Conservation (phyloP, 805 yeast genomes). For the Metschnikowia chrysomelidarum region DNA sequence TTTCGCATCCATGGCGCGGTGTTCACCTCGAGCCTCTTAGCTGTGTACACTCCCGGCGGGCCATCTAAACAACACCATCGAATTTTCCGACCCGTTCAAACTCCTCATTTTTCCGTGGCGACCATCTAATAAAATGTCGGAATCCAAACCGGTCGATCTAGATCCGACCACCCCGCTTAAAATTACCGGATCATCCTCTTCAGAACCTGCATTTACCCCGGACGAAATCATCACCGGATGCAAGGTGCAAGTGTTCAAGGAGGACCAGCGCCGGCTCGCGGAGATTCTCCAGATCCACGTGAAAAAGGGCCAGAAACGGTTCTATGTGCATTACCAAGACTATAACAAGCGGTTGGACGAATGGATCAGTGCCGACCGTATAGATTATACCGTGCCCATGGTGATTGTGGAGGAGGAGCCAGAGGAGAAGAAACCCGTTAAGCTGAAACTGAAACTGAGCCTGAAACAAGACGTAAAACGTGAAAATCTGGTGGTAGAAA, state of each 20-base stretch:
- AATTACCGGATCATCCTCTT: slow-evolving; percentile 5
- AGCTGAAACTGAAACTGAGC: slow-evolving; percentile 28
- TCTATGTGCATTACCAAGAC: slow-evolving; percentile 91
- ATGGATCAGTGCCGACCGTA: slow-evolving; percentile 76
- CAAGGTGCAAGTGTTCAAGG: slow-evolving; percentile 79
- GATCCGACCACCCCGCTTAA: slow-evolving; percentile 12
- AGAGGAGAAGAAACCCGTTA: slow-evolving; percentile 39
- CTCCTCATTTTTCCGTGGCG: too few species aligned
- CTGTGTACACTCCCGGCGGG: too few species aligned
- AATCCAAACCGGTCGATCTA: slow-evolving; percentile 4
- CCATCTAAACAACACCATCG: too few species aligned
- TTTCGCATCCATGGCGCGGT: too few species aligned
- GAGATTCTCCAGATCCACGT: slow-evolving; percentile 77
- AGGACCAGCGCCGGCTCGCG: slow-evolving; percentile 74
- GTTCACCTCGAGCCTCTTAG: too few species aligned
- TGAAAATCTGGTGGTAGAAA: slow-evolving; percentile 20
- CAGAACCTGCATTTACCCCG: slow-evolving; percentile 21
- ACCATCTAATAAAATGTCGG: slow-evolving; percentile 10
- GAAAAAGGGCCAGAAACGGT: slow-evolving; percentile 73
- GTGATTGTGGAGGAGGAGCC: slow-evolving; percentile 65
- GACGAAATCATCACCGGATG: slow-evolving; percentile 71
- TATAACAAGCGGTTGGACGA: slow-evolving; percentile 96
- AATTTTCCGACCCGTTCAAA: too few species aligned
- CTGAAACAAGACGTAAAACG: slow-evolving; percentile 20
- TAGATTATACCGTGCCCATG: slow-evolving; percentile 70